Conservation (phyloP, 495 filamentous ascomycete genomes). For the Margaritispora aquatica region DNA sequence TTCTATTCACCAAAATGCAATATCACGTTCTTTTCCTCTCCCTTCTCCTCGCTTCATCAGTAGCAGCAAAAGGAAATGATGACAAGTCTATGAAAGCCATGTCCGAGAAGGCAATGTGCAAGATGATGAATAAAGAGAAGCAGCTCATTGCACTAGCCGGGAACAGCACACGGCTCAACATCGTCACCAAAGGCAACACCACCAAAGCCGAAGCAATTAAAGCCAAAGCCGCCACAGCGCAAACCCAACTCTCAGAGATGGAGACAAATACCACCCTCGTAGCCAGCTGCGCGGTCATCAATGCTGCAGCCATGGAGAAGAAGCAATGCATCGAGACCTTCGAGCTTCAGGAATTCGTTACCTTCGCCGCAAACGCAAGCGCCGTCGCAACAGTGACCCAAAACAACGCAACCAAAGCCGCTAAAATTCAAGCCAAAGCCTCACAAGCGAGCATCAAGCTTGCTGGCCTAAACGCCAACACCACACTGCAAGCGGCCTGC, state of each 20-base stretch:
- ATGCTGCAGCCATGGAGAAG: not conserved
- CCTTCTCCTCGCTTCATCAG: slow-evolving; percentile 2
- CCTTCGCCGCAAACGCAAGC: slow-evolving; percentile 7
- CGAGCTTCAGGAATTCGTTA: slow-evolving; percentile 14
- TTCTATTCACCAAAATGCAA: slow-evolving; percentile 4
- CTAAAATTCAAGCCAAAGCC: slow-evolving; percentile 1
- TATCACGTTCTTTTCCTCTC: slow-evolving; percentile 4
- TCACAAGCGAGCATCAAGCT: slow-evolving; percentile 10
- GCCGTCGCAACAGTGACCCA: slow-evolving; percentile 13
- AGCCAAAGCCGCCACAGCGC: slow-evolving; percentile 10
- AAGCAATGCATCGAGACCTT: slow-evolving; percentile 12
- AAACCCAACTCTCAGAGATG: slow-evolving; percentile 1
- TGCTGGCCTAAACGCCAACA: slow-evolving; percentile 3
- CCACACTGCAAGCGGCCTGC: slow-evolving; percentile 15
- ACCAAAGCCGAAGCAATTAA: slow-evolving; percentile 13
- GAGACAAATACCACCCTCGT: slow-evolving; percentile 11
- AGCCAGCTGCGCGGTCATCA: slow-evolving; percentile 7
- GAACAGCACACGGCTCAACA: slow-evolving; percentile 12
- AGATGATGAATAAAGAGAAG: slow-evolving; percentile 1
- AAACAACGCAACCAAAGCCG: slow-evolving; percentile 15
- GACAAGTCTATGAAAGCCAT: not conserved
- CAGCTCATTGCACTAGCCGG: slow-evolving; percentile 3
- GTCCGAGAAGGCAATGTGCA: slow-evolving; percentile 4
- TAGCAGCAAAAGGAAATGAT: slow-evolving; percentile 10
- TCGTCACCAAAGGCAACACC: slow-evolving; percentile 12